phyloP scores from a whole-genome alignment of 495 filamentous ascomycete genomes.

The Annulohypoxylon nitens region DNA sequence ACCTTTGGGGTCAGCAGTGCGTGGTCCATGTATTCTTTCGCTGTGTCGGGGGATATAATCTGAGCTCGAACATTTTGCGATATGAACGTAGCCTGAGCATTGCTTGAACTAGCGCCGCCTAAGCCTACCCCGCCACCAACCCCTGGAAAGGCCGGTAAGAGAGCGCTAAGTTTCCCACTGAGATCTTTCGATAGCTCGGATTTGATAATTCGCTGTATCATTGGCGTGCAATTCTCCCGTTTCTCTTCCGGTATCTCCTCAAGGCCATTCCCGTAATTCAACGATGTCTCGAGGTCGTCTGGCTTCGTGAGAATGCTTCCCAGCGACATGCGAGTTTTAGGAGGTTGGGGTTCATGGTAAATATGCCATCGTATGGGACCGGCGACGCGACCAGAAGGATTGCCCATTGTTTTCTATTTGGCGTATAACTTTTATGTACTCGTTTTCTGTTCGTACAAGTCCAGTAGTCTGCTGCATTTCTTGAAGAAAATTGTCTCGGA shows the following conservation, averaged over 20 bases:
- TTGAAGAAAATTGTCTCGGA: too few species aligned
- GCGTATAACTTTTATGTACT: too few species aligned
- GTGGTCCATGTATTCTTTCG: conserved; percentile 10
- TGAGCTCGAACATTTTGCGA: conserved; percentile 10
- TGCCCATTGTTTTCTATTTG: neutral
- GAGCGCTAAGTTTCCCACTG: conserved; percentile 5
- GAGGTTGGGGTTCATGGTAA: conserved; percentile 13
- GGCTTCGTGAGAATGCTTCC: conserved; percentile 19
- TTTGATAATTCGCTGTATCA: conserved; percentile 9
- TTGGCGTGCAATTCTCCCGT: conserved; percentile 5
- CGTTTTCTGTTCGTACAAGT: too few species aligned
- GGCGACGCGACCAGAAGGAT: conserved; percentile 8
- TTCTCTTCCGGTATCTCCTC: neutral
- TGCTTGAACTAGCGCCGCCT: neutral
- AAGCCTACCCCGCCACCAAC: neutral
- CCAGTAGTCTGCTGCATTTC: too few species aligned
- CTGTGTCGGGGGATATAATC: conserved; percentile 7
- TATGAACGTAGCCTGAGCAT: conserved; percentile 2
- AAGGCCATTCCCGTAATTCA: conserved; percentile 6
- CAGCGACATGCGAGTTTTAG: conserved; percentile 4
- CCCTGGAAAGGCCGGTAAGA: conserved; percentile 5
- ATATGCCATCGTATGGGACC: conserved; percentile 20
- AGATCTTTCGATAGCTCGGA: conserved; percentile 12
- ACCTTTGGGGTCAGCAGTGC: conserved; percentile 2
- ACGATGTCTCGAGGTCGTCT: conserved; percentile 17